Percentiles rank a stretch among this genome's conserved stretches.
Conservation (phyloP, 2,329 filamentous ascomycete species). For the Davidsoniella australis region DNA sequence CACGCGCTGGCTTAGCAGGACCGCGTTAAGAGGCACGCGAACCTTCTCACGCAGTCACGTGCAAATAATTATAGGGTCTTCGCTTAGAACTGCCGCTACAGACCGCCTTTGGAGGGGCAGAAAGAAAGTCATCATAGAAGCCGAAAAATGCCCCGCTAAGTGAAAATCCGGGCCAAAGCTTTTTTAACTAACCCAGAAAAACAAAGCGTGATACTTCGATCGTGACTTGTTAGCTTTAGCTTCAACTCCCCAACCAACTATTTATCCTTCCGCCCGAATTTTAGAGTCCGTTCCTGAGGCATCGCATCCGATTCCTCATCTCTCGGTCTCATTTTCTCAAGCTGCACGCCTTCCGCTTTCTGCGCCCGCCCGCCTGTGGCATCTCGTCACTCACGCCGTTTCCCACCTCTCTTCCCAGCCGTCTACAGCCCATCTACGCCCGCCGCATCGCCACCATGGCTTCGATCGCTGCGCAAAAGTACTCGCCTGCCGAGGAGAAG, state of each 20-base stretch:
- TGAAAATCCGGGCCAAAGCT: not conserved
- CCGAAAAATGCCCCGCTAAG: constrained; percentile 3
- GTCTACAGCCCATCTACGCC: constrained; percentile 24
- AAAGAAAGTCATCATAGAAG: not conserved
- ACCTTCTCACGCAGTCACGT: constrained; percentile 8
- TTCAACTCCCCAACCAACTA: not conserved
- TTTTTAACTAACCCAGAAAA: not conserved
- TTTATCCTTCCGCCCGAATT: not conserved
- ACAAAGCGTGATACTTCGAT: constrained; percentile 8
- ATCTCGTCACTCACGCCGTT: constrained; percentile 20
- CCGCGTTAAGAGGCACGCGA: not conserved
- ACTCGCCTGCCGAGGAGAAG: constrained; percentile 62
- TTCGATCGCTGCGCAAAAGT: constrained; percentile 48
- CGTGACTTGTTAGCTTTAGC: constrained; percentile 2
- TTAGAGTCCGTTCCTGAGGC: constrained; percentile 7
- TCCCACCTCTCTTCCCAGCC: constrained; percentile 19
- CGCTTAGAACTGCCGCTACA: constrained; percentile 5
- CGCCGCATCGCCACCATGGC: constrained; percentile 37
- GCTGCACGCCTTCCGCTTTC: constrained; percentile 27
- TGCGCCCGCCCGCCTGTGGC: constrained; percentile 20
- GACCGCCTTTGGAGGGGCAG: constrained; percentile 12
- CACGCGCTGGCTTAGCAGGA: not conserved
- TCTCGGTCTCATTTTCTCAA: constrained; percentile 20
- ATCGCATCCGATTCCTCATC: constrained; percentile 25
- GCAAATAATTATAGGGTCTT: not conserved